Base-by-base conservation (phyloP, 768 basidiomycete species). In the Termitomyces sp. region DNA sequence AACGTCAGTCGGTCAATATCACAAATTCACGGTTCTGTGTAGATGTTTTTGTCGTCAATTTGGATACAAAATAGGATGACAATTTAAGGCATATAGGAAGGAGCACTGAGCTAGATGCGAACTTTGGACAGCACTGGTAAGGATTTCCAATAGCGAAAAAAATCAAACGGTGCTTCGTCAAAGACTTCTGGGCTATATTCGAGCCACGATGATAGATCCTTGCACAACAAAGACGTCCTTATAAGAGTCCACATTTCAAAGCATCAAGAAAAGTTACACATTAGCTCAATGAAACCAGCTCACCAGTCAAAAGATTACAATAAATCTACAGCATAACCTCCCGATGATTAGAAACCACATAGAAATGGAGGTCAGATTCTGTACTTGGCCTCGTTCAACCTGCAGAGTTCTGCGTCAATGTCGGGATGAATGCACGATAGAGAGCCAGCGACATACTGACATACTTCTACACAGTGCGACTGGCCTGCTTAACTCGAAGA, bases 401-500 rank as follows among this genome's bases (percentile, higher is more conserved):
- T 41, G 24, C 8, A 16, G 16, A 1, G 22, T 18, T 33, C 31
- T 34, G 13, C 18, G n/a, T n/a, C n/a, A 15, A 20, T 30, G 6
- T 54, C 6, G n/a, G 30, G 53, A 53, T 54, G 27, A 16, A 6
- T 13, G 12, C n/a, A 20, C 6, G 16, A 13, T 6, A 54, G 2
- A 12, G 18, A 13, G 18, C 2, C 15, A 52, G 18, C 18, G 18
- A 54, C 39, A n/a, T 30, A 53, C 18, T n/a, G n/a, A n/a, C n/a
- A n/a, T n/a, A n/a, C n/a, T n/a, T n/a, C n/a, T n/a, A n/a, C 27
- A 30, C 22, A 18, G 15, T 45, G 22, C 31, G 6, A 45, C 18
- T 22, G 24, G 12, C 39, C 27, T 31, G 39, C 6, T 59, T 22
- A 63, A 42, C 39, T 53, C 45, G 54, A 58, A 39, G 83, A 81